Percentiles rank a stretch among this genome's conserved stretches.
phyloP scores from a whole-genome alignment of 1,284 basidiomycete species.

The Ceratorhiza oryzae-sativae region DNA sequence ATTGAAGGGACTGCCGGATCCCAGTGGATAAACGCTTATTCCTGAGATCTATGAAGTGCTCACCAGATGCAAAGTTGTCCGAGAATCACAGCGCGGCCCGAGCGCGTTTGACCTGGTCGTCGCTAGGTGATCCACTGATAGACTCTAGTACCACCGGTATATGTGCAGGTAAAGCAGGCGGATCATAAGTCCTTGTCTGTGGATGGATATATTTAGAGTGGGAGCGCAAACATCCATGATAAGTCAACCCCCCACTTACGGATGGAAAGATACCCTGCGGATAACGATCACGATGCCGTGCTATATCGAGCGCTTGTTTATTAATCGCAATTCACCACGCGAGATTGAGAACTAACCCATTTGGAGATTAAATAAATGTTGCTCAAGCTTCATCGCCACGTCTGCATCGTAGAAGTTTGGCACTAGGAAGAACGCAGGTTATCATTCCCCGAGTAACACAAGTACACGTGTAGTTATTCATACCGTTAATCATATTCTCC shows the following conservation, averaged over 20 bases:
- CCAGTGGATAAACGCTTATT: too few species aligned
- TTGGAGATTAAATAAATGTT: conserved; percentile 18
- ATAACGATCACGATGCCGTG: conserved; percentile 3
- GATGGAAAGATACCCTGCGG: neutral
- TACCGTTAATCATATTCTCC: neutral
- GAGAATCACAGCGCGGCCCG: neutral
- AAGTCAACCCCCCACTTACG: neutral
- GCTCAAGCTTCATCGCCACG: neutral
- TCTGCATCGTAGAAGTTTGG: neutral
- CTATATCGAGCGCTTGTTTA: neutral
- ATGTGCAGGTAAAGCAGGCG: neutral
- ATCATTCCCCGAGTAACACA: too few species aligned
- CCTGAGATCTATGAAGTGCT: too few species aligned
- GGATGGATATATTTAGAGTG: too few species aligned
- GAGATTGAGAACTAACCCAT: conserved; percentile 12
- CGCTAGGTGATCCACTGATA: neutral
- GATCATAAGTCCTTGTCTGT: neutral
- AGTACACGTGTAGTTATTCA: neutral
- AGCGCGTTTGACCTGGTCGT: neutral
- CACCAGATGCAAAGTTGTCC: neutral
- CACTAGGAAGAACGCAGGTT: neutral
- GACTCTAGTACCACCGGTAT: neutral
- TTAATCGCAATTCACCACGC: too few species aligned
- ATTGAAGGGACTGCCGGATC: conserved; percentile 28
- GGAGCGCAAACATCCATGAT: too few species aligned